Evolutionary conservation across 257 asterid species (phyloP).

Genomic region (Solanum paucissectum): DNA sequence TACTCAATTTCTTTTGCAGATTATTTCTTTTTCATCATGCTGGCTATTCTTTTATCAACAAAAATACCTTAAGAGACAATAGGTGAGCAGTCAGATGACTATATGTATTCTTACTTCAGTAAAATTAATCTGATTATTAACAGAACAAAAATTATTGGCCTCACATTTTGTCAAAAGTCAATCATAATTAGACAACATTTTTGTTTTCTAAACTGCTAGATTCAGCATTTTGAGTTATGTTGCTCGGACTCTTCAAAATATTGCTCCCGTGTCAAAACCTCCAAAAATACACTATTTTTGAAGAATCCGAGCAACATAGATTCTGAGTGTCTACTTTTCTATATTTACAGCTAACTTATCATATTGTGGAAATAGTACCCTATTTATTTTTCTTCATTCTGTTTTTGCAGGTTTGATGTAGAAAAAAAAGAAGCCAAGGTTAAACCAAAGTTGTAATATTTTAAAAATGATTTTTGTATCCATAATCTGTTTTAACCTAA

Average conservation of each 20-base stretch:
- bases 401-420: neutral
- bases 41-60: constrained; percentile 23
- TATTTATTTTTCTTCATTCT: neutral
- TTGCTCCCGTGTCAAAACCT: neutral
- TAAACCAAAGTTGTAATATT: neutral
- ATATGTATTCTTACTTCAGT: neutral
- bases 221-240: neutral
- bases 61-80: neutral
- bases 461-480: neutral
- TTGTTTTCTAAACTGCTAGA: neutral
- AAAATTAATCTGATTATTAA: neutral
- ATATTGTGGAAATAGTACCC: neutral
- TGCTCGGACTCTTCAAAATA: neutral
- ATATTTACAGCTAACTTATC: neutral
- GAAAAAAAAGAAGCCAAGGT: neutral
- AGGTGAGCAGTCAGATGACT: neutral
- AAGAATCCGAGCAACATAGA: neutral
- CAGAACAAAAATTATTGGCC: neutral
- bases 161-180: neutral
- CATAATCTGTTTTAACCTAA: neutral
- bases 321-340: neutral
- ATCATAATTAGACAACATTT: neutral
- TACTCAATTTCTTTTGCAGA: constrained; percentile 28
- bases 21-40: constrained; percentile 39
- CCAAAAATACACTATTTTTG: neutral